Evolutionary conservation across 768 basidiomycete genomes (phyloP), one percentile per base, ranked within the genome.

Genomic region (Pisolithus microcarpus): DNA sequence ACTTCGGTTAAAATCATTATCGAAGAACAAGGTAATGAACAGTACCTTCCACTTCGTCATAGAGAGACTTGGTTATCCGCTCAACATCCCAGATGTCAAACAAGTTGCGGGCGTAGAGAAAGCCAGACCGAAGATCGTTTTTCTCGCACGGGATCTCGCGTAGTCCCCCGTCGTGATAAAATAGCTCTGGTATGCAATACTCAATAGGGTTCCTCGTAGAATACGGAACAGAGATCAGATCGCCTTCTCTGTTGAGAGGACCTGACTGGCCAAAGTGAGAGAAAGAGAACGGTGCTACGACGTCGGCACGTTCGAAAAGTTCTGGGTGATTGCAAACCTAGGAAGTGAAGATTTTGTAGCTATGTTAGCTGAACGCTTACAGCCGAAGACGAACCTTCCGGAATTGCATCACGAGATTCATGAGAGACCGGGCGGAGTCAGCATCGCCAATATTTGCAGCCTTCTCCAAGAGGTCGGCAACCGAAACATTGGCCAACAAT

Each of bases 401-500:
- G 76, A 98, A 98, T 66, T 99, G 96, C 96, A 99, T 99, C 55
- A 99, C 96, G 53, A 99, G 78, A 68, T 98, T 99, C 95, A 98
- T 98, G 53, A 99, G 73, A 7, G 92, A 91, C 48, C 91, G 84
- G 47, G 93, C 91, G 28, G 90, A 91, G 57, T 93, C 90, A 6
- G 82, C 88, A 59, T 95, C 91, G 15, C 91, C 88, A 53, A 91
- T 82, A 57, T 89, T 89, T 4, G 90, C 84, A 9, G 96, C 94
- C 66, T 96, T 94, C 59, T 87, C 87, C 45, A 99, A 74, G 34
- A 99, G 80, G 64, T 98, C 96, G 15, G 91, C 82, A 48, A 99
- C 85, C 43, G 95, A 97, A 37, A 97, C 91, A 61, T 95, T 94
- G 42, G 91, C 86, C 16, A 94, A 77, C 43, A 99, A 72, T 16